These are phyloP conservation scores for Arctostaphylos glauca DNA, from an alignment of 148 eudicot species.

Conservation along the genomic window DNA sequence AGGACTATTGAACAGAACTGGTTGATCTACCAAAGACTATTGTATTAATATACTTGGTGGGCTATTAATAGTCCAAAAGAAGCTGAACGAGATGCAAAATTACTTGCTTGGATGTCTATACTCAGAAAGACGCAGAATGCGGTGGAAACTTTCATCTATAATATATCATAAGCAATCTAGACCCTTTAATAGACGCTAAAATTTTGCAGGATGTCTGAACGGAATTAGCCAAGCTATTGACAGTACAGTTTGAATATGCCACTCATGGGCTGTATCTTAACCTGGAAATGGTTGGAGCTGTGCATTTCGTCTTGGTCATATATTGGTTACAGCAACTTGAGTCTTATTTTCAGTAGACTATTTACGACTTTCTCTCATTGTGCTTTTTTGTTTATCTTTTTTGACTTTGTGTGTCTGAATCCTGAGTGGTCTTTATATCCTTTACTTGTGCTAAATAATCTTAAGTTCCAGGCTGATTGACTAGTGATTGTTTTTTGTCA, in stretches of 20 bases:
- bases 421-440: background rate
- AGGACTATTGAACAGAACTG: slow-evolving; percentile 45
- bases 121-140: background rate
- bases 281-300: background rate
- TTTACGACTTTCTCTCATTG: background rate
- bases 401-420: background rate
- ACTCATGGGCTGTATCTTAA: slow-evolving; percentile 7
- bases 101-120: background rate
- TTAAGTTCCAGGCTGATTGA: background rate
- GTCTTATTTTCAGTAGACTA: background rate
- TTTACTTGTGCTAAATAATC: background rate
- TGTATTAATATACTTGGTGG: slow-evolving; percentile 22
- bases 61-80: slow-evolving; percentile 20
- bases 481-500: background rate
- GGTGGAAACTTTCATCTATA: background rate
- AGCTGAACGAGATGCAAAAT: slow-evolving; percentile 20
- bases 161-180: background rate
- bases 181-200: slow-evolving; percentile 7
- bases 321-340: background rate
- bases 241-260: background rate
- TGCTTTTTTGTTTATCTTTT: background rate
- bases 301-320: background rate
- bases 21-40: slow-evolving; percentile 30
- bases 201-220: background rate
- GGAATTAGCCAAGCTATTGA: background rate